Base-by-base conservation (phyloP, 2,329 filamentous ascomycete genomes). In the Neoscytalidium dimidiatum region DNA sequence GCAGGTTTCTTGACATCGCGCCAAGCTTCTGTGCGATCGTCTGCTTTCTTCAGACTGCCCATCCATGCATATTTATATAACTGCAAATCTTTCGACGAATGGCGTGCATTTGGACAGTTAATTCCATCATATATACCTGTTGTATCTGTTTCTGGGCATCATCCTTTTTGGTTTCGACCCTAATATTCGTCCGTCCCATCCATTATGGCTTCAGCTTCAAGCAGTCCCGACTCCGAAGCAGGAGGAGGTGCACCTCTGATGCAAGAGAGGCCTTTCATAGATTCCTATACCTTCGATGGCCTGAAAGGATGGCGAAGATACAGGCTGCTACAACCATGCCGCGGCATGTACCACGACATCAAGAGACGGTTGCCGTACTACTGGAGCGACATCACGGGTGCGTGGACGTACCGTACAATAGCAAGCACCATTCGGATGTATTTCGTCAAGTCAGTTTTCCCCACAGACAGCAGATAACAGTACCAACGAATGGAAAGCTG, bases 391-490 rank as follows among this genome's bases (percentile, higher is more conserved):
- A 82, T 86, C 48, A 76, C 70, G 2, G 85, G 87, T 73, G 84
- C 83, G 4, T 81, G 81, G 67, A 84, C 81, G 4, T 87, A 87
- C 69, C 77, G 84, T 17, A 83, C 81, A 3, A 74, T 86, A 44
- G 83, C 84, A 5, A 84, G 81, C 65, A 85, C 82, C 0, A 75
- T 87, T 11, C 82, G 83, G 2, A 87, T 87, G 76, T 86, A 86
- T 73, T 87, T 87, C 73, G 83, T 86, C 69, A 84, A 85, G 79
- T 81, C 67, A 67, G 74, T 29, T n/a, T 23, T 21, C 14, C 2
- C 21, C 14, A 19, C 3, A 9, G n/a, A 21, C 26, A 17, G 35
- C 66, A 69, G 6, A 19, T 2, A 61, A 70, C 38, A n/a, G n/a
- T n/a, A n/a, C n/a, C n/a, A n/a, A n/a, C n/a, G n/a, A n/a, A n/a